phyloP scores from a whole-genome alignment of 495 filamentous ascomycete species.

The Penicilliopsis zonata region DNA sequence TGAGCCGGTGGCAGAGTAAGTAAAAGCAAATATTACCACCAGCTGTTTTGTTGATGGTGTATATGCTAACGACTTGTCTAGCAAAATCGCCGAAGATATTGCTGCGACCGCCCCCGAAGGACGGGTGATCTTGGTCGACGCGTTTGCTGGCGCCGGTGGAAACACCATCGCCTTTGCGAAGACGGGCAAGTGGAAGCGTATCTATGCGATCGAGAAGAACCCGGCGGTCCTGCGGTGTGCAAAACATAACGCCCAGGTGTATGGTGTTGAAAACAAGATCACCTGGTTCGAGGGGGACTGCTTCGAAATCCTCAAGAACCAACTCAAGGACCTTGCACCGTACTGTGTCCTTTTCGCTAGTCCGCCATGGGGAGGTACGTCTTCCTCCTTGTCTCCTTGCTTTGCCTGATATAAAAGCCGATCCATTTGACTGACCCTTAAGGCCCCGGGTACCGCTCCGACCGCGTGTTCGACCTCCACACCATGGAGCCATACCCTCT shows the following conservation, averaged over 20 bases:
- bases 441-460: constrained; percentile 68
- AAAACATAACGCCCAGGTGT: constrained; percentile 82
- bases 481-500: constrained; percentile 83
- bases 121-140: constrained; percentile 58
- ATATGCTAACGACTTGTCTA: constrained; percentile 14
- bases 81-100: constrained; percentile 70
- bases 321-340: constrained; percentile 34
- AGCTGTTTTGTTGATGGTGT: neutral
- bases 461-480: constrained; percentile 70
- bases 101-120: constrained; percentile 36
- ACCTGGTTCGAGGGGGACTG: constrained; percentile 77
- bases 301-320: constrained; percentile 47
- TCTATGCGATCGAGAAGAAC: constrained; percentile 84
- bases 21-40: constrained; percentile 1
- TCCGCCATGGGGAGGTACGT: constrained; percentile 84
- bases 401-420: neutral
- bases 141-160: constrained; percentile 84
- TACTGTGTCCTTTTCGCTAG: constrained; percentile 72
- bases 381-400: neutral
- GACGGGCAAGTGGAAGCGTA: constrained; percentile 58
- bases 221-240: constrained; percentile 68
- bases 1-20: constrained; percentile 75
- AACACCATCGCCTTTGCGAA: constrained; percentile 91
- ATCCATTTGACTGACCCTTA: constrained; percentile 4
- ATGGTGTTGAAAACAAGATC: constrained; percentile 70